These are phyloP conservation scores for Oryza nivara DNA, from an alignment of 176 grass and related monocot species.

Conservation along the genomic window DNA sequence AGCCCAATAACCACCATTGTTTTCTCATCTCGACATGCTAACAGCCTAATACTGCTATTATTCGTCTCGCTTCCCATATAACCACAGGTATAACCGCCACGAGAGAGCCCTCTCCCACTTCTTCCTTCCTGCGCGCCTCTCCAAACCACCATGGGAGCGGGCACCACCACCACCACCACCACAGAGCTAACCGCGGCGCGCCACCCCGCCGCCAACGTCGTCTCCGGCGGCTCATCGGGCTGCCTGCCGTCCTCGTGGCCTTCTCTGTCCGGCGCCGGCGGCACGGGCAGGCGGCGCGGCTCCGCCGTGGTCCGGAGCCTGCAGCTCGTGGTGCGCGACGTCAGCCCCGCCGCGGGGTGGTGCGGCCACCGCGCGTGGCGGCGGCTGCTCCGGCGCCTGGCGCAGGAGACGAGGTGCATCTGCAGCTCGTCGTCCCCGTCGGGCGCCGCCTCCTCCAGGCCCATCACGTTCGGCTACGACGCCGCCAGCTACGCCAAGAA, in stretches of 20 bases:
- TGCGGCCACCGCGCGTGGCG: constrained; percentile 64
- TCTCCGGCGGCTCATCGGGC: constrained; percentile 14
- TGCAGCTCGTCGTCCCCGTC: constrained; percentile 43
- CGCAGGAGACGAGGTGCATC: constrained; percentile 73
- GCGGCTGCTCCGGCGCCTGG: constrained; percentile 64
- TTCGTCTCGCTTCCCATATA: background rate
- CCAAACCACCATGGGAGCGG: constrained; percentile 35
- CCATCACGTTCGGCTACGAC: constrained; percentile 77
- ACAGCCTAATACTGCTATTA: background rate
- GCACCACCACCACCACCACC: constrained; percentile 28
- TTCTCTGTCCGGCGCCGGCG: background rate
- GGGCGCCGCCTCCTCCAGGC: constrained; percentile 37
- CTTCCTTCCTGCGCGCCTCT: constrained; percentile 1
- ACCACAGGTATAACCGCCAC: constrained; percentile 15
- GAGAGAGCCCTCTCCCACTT: background rate
- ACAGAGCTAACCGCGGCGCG: constrained; percentile 40
- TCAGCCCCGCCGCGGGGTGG: constrained; percentile 36
- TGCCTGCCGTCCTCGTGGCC: constrained; percentile 58
- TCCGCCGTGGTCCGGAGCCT: constrained; percentile 43
- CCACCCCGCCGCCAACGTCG: constrained; percentile 36
- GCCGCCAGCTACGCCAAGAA: constrained; percentile 95
- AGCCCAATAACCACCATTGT: background rate
- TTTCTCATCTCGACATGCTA: background rate
- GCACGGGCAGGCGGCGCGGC: constrained; percentile 24
- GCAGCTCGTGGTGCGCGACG: constrained; percentile 61